These are phyloP conservation scores for Chaetomium olivaceum DNA, from an alignment of 2,329 filamentous ascomycete genomes.

Conservation along the genomic window DNA sequence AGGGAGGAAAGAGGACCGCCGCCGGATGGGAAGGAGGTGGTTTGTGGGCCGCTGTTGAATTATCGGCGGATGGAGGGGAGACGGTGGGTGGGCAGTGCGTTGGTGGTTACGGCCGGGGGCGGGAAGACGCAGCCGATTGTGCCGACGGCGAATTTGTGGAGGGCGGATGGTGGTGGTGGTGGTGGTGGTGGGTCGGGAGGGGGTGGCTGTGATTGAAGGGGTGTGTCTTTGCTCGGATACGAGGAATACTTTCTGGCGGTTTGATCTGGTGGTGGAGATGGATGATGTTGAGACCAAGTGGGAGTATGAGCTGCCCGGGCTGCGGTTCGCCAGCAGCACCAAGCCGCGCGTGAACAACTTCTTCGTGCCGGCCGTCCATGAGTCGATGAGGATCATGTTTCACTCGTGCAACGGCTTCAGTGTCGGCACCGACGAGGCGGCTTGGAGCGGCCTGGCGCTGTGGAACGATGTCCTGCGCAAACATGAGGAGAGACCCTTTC, in stretches of 20 bases:
- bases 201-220: conserved; percentile 48
- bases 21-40: conserved; percentile 58
- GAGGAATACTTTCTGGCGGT: conserved; percentile 87
- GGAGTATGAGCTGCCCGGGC: conserved; percentile 71
- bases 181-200: too few relatives aligned
- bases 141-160: conserved; percentile 59
- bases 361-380: conserved; percentile 76
- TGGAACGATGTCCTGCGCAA: conserved; percentile 91
- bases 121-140: conserved; percentile 57
- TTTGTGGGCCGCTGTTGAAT: conserved; percentile 74
- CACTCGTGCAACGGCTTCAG: conserved; percentile 98
- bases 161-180: conserved; percentile 27
- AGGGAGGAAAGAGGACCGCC: conserved; percentile 10
- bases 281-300: conserved; percentile 69
- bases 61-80: conserved; percentile 69
- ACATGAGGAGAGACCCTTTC: conserved; percentile 79
- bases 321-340: conserved; percentile 60
- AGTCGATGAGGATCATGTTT: conserved; percentile 98
- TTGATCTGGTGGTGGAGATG: conserved; percentile 78
- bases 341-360: conserved; percentile 68
- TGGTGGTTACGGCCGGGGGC: conserved; percentile 77
- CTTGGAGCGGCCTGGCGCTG: conserved; percentile 85
- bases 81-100: conserved; percentile 80
- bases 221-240: conserved; percentile 64
- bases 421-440: conserved; percentile 78